phyloP scores from a whole-genome alignment of 2,329 filamentous ascomycete species.

The Tolypocladium ophioglossoides region DNA sequence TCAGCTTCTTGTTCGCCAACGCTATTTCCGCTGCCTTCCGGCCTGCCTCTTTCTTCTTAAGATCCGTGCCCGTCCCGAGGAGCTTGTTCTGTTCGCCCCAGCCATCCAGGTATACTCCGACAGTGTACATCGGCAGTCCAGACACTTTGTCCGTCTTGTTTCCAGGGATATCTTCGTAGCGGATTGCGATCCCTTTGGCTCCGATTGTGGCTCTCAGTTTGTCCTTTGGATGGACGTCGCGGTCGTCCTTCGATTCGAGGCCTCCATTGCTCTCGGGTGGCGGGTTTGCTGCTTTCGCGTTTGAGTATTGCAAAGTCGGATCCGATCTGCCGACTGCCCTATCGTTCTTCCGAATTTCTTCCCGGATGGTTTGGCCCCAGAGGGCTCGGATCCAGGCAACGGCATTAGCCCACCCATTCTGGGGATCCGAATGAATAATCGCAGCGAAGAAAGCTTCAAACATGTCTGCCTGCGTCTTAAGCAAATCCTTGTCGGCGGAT shows the following conservation, averaged over 20 bases:
- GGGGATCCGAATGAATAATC: conserved; percentile 56
- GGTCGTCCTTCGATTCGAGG: not conserved
- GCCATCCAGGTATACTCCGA: conserved; percentile 56
- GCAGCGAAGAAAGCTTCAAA: conserved; percentile 88
- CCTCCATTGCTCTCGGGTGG: not conserved
- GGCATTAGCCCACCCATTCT: conserved; percentile 48
- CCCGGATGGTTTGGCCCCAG: conserved; percentile 56
- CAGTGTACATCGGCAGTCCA: conserved; percentile 46
- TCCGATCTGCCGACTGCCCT: not conserved
- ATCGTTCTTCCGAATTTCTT: conserved; percentile 34
- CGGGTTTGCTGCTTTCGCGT: not conserved
- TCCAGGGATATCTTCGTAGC: conserved; percentile 47
- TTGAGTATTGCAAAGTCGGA: not conserved
- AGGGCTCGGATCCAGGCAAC: conserved; percentile 64
- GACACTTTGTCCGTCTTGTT: conserved; percentile 42
- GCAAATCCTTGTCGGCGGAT: conserved; percentile 39
- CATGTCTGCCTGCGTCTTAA: conserved; percentile 73
- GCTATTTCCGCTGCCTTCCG: conserved; percentile 54
- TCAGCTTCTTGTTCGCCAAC: conserved; percentile 55
- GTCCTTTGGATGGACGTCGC: conserved; percentile 16
- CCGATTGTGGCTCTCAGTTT: conserved; percentile 30
- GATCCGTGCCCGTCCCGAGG: conserved; percentile 52
- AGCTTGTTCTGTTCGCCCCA: conserved; percentile 55
- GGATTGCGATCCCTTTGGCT: conserved; percentile 45
- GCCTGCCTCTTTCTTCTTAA: conserved; percentile 60